Conservation (phyloP, 1,284 basidiomycete species). For the Leccinum fallax region DNA sequence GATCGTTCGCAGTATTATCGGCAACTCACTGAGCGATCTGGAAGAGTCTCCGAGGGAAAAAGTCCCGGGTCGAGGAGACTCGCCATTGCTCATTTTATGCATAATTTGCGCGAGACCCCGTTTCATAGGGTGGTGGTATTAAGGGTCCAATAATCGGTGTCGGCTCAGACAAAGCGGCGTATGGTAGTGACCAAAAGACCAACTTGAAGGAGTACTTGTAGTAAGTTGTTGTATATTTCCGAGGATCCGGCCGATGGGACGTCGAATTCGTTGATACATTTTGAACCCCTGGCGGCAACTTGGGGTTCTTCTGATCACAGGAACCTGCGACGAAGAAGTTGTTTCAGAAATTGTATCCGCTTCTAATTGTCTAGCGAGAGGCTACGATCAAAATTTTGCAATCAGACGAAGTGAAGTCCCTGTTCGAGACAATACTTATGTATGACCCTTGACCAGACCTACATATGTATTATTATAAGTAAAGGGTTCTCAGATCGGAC, state of each 20-base stretch:
- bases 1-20: background rate
- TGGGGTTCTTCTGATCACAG: background rate
- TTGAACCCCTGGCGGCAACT: background rate
- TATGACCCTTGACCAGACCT: no score
- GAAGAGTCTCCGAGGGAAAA: background rate
- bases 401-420: background rate
- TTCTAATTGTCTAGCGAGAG: background rate
- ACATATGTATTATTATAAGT: no score
- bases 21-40: slow-evolving; percentile 4
- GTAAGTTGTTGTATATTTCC: background rate
- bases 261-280: background rate
- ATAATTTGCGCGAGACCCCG: background rate
- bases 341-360: background rate
- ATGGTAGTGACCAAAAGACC: background rate
- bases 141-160: background rate
- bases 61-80: background rate
- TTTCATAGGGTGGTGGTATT: background rate
- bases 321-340: background rate
- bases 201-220: background rate
- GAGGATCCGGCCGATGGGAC: background rate
- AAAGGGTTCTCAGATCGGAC: background rate
- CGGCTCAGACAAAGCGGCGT: background rate
- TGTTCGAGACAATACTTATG: no score
- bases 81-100: slow-evolving; percentile 5
- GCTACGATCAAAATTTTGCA: background rate